phyloP scores from a whole-genome alignment of 2,329 filamentous ascomycete genomes.

The Tolypocladium tundrense region DNA sequence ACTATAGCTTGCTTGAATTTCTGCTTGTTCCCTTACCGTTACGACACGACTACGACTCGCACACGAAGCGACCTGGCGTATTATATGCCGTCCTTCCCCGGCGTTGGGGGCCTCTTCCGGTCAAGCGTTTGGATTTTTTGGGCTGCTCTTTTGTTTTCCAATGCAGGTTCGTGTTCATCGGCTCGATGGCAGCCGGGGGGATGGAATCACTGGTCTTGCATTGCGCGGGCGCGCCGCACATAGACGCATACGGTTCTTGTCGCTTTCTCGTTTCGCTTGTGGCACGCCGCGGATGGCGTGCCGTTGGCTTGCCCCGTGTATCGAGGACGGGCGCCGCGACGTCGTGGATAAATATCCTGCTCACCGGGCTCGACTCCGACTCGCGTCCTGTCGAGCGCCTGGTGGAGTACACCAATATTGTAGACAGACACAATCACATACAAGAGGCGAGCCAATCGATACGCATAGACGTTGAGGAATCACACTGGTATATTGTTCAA shows the following conservation, averaged over 20 bases:
- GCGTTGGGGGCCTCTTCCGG: not conserved
- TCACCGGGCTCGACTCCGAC: not conserved
- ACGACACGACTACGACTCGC: slow-evolving; percentile 1
- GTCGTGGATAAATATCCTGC: not conserved
- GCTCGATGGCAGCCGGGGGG: not conserved
- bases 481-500: not conserved
- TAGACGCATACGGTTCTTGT: not conserved
- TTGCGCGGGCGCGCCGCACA: not conserved
- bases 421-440: not conserved
- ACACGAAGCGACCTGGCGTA: slow-evolving; percentile 2
- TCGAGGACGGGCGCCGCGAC: not conserved
- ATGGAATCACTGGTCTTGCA: not conserved
- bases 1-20: not conserved
- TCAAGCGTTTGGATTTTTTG: not conserved
- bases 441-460: not conserved
- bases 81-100: not conserved
- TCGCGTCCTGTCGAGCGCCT: not conserved
- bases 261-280: not conserved
- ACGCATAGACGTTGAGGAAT: not conserved
- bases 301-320: not conserved
- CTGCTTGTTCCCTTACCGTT: not conserved
- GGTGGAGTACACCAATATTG: not conserved
- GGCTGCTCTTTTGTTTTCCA: not conserved
- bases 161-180: not conserved
- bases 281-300: not conserved